These are phyloP conservation scores for Kokia cookei DNA, from an alignment of 441 rosid species.

Conservation along the genomic window DNA sequence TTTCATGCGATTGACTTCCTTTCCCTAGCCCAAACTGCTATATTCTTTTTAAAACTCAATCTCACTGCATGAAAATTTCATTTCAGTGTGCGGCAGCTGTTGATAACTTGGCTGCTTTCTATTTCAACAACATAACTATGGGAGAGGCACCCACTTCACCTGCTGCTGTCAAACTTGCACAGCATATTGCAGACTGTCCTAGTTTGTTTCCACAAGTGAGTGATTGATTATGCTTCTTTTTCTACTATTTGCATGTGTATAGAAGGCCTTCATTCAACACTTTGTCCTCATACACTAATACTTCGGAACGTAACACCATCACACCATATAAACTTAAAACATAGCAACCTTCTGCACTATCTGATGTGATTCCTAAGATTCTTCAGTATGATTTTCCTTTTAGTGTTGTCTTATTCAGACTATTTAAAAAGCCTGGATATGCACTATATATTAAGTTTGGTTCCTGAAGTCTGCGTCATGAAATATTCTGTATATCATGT, in stretches of 20 bases:
- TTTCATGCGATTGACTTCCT: neutral
- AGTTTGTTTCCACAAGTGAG: slow-evolving; percentile 92
- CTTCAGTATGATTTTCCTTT: neutral
- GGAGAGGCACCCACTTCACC: slow-evolving; percentile 83
- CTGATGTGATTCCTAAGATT: neutral
- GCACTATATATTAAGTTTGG: neutral
- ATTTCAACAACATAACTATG: slow-evolving; percentile 90
- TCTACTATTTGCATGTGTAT: neutral
- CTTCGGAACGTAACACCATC: neutral
- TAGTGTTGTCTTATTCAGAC: neutral
- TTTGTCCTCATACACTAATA: neutral
- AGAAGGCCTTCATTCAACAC: neutral
- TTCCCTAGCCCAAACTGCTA: neutral
- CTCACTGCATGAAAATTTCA: slow-evolving; percentile 7
- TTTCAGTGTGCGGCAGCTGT: slow-evolving; percentile 95
- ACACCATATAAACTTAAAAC: neutral
- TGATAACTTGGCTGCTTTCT: slow-evolving; percentile 91
- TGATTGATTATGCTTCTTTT: neutral
- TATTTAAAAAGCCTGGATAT: neutral
- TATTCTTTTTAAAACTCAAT: neutral
- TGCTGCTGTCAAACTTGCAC: slow-evolving; percentile 69
- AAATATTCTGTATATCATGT: neutral
- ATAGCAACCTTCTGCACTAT: neutral
- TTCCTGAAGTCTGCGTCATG: neutral
- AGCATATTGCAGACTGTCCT: slow-evolving; percentile 84